Evolutionary conservation across 2,329 filamentous ascomycete species (phyloP).

Genomic region (Pseudogymnoascus verrucosus): DNA sequence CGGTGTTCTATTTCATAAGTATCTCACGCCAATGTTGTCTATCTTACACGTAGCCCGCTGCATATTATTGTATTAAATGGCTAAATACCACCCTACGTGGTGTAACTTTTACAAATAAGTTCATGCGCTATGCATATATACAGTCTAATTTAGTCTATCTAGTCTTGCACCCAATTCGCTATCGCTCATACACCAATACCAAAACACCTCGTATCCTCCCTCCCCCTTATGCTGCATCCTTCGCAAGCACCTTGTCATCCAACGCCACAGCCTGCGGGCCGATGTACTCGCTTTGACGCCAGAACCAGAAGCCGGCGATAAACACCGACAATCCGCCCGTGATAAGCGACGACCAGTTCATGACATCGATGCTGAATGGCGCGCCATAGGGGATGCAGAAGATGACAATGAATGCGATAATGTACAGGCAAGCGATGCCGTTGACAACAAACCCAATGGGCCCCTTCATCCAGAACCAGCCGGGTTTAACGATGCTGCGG

Average conservation of each 20-base stretch:
- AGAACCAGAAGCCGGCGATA: slow-evolving; percentile 32
- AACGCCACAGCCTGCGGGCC: slow-evolving; percentile 18
- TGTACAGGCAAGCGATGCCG: slow-evolving; percentile 43
- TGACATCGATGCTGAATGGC: slow-evolving; percentile 35
- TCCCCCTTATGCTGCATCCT: neutral
- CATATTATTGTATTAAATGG: neutral
- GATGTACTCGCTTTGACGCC: slow-evolving; percentile 21
- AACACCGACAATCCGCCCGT: slow-evolving; percentile 31
- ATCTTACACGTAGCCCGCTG: neutral
- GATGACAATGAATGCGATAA: slow-evolving; percentile 50
- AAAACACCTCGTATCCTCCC: no score
- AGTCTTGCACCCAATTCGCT: neutral
- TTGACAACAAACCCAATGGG: slow-evolving; percentile 41
- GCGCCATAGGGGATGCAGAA: slow-evolving; percentile 47
- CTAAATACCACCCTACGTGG: neutral
- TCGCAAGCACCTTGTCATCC: slow-evolving; percentile 7
- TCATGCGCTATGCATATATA: neutral
- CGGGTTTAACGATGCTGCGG: slow-evolving; percentile 37
- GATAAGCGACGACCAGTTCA: slow-evolving; percentile 43
- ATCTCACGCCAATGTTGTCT: neutral
- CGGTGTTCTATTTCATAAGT: neutral
- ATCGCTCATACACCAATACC: neutral
- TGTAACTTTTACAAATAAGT: neutral
- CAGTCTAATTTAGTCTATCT: neutral
- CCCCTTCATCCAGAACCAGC: slow-evolving; percentile 48